Conservation (phyloP, 495 filamentous ascomycete species). For the Penicillium argentinense region DNA sequence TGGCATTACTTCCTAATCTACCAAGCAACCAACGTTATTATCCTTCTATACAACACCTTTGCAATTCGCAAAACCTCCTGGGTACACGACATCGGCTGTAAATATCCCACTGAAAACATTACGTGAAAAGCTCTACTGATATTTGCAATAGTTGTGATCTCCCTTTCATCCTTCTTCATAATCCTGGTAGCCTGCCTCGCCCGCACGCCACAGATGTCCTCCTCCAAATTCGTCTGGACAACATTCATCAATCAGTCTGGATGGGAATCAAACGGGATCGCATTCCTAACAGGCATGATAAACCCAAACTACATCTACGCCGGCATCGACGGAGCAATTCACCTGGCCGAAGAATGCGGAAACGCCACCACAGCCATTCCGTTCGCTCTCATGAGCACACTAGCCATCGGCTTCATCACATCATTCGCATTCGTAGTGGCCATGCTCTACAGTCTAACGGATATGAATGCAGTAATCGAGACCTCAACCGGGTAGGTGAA, state of each 20-base stretch:
- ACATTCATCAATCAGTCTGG: constrained; percentile 24
- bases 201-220: constrained; percentile 14
- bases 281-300: constrained; percentile 25
- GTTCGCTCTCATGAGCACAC: constrained; percentile 17
- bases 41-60: constrained; percentile 20
- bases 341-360: constrained; percentile 25
- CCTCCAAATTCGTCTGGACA: constrained; percentile 18
- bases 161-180: constrained; percentile 6
- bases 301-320: constrained; percentile 23
- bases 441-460: constrained; percentile 15
- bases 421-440: constrained; percentile 21
- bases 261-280: constrained; percentile 22
- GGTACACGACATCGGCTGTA: constrained; percentile 24
- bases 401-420: constrained; percentile 24
- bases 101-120: constrained; percentile 3
- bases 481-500: background rate
- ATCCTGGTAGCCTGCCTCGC: constrained; percentile 21
- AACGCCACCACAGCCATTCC: constrained; percentile 20
- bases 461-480: background rate
- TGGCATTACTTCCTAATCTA: constrained; percentile 38
- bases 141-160: background rate
- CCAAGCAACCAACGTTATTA: constrained; percentile 23
- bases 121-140: background rate
- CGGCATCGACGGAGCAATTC: constrained; percentile 26
- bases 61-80: constrained; percentile 14